Evolutionary conservation across 768 basidiomycete species (phyloP).

Genomic region (Fomitopsis pulvina): DNA sequence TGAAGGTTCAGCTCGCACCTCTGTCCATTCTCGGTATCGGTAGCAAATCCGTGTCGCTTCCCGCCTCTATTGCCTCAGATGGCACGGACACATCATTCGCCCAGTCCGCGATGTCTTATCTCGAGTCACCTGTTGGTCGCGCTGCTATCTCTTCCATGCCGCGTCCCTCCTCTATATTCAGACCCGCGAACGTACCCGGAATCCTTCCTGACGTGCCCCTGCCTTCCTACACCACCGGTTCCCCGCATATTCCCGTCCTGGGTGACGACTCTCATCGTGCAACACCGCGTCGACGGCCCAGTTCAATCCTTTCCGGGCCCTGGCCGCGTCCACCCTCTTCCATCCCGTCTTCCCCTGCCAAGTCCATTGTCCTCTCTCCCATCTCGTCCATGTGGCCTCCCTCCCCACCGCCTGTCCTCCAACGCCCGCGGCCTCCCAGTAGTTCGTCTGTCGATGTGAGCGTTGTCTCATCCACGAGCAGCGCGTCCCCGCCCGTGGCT

Average conservation of each 20-base stretch:
- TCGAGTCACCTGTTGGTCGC: slow-evolving; percentile 21
- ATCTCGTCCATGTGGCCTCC: slow-evolving; percentile 9
- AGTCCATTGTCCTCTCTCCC: not conserved
- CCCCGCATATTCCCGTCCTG: not conserved
- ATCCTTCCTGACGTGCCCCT: not conserved
- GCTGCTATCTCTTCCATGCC: slow-evolving; percentile 14
- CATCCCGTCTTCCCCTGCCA: slow-evolving; percentile 16
- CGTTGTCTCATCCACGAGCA: slow-evolving; percentile 17
- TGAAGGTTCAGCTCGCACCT: slow-evolving; percentile 9
- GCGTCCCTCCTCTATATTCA: not conserved
- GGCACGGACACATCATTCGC: slow-evolving; percentile 20
- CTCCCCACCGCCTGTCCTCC: slow-evolving; percentile 1
- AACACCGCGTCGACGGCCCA: slow-evolving; percentile 7
- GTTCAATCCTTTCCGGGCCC: slow-evolving; percentile 16
- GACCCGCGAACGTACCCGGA: not conserved
- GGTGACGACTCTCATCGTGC: not conserved
- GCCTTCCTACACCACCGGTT: not conserved
- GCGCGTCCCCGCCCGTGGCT: slow-evolving; percentile 10
- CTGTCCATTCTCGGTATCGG: slow-evolving; percentile 7
- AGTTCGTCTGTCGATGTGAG: slow-evolving; percentile 8
- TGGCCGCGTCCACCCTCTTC: slow-evolving; percentile 22
- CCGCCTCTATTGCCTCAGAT: slow-evolving; percentile 6
- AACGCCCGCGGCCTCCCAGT: slow-evolving; percentile 10
- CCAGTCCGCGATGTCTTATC: slow-evolving; percentile 18
- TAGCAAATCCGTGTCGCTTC: not conserved